Evolutionary conservation across 345 rosid genomes (phyloP), one percentile per base, ranked within the genome.

Genomic region (Salix udensis): DNA sequence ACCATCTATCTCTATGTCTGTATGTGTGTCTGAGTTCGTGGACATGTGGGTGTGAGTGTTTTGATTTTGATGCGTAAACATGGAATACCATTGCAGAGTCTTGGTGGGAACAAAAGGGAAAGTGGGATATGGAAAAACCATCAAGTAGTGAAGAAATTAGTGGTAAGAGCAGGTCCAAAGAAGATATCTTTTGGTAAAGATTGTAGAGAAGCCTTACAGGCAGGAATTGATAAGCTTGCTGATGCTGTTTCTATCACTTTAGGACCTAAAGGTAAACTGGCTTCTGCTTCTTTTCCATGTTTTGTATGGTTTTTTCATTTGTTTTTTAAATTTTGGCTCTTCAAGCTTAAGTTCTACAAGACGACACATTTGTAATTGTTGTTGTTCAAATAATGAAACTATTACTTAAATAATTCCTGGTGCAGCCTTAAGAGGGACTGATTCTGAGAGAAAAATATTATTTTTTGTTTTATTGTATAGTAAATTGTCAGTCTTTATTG

Each of bases 231-330:
- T 84, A 91, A 92, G 83, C 75, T 94, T 73, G 97, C 97, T 50
- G 95, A 91, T 83, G 94, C 97, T 77, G 97, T 94, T 73, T 89
- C 98, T 80, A 84, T 83, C 76, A 94, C 98, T 74, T 83, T 91
- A 55, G 98, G 97, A 0, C 98, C 97, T 30, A 83, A 84, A 88
- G 97, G 93, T 91, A 52, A 9, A 64, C 42, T 71, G 71, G 16
- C 8, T 64, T 37, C 23, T 68, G 21, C 9, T 18, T 68, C 39
- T 34, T 76, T 70, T 71, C 48, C 26, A 5, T 21, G 67, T 65
- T 46, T 3, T 31, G 52, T 31, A 55, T 40, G 24, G 60, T 34
- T 66, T 15, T 31, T 15, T 18, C 13, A 2, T 46, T 46, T 4
- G 1, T 44, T 44, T 44, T 46, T 46, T 13, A 46, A 46, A 46